Percentiles rank a stretch among this genome's conserved stretches.
Evolutionary conservation across 2,329 filamentous ascomycete genomes (phyloP).

Genomic region (Rasamsonia emersonii): DNA sequence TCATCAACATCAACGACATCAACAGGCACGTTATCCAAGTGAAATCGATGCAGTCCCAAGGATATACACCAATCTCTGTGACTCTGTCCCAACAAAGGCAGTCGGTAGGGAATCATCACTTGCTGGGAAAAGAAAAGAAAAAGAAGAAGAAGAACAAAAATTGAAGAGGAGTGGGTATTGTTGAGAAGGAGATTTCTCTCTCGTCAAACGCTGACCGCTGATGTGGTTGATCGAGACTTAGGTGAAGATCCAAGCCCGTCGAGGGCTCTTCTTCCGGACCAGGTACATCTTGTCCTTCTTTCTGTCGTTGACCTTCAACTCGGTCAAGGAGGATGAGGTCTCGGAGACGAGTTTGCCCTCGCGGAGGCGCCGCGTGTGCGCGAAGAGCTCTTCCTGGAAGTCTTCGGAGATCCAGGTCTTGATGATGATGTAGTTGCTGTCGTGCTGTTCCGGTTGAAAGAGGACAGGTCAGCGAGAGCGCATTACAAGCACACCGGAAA

Average conservation of each 20-base stretch:
- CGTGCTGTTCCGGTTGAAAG: conserved; percentile 28
- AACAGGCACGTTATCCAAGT: no score
- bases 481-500: neutral
- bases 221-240: no score
- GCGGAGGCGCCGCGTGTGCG: conserved; percentile 59
- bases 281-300: conserved; percentile 38
- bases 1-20: no score
- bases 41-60: no score
- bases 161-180: no score
- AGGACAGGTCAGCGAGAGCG: neutral
- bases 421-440: conserved; percentile 63
- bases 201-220: no score
- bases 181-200: no score
- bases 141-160: neutral
- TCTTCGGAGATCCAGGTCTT: conserved; percentile 64
- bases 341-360: conserved; percentile 38
- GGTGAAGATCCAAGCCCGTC: conserved; percentile 27
- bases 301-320: conserved; percentile 33
- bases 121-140: no score
- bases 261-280: conserved; percentile 37
- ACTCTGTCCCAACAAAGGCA: no score
- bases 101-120: no score
- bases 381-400: conserved; percentile 64
- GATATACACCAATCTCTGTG: no score
- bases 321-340: conserved; percentile 28